Evolutionary conservation across 2,329 filamentous ascomycete genomes (phyloP), one percentile per base, ranked within the genome.

Genomic region (Calonectria multiphialidica): DNA sequence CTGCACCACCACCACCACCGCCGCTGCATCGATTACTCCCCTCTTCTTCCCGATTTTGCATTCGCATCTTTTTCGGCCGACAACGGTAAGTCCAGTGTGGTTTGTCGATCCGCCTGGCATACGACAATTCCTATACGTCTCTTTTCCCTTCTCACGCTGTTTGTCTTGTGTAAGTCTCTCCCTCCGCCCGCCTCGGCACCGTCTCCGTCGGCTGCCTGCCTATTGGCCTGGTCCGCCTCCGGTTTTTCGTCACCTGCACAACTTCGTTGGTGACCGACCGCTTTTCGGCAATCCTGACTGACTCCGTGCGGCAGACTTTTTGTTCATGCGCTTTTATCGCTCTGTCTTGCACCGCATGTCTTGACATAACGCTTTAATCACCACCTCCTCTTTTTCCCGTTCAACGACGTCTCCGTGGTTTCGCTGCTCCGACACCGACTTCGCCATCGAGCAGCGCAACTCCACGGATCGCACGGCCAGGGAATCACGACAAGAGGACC

Each of bases 271-370:
- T 53, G 53, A 50, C 47, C 71, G 74, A 50, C 64, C 49, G 30
- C 53, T 65, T 35, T 65, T 72, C 63, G 62, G 45, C 64, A 66
- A 72, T 68, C 45, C 66, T 47, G 55, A 73, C 78, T 78, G 76
- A 79, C 77, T 68, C 61, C 35, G 10, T 59, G 49, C 68, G 35
- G 59, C 62, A 53, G 78, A 77, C 74, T 73, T 74, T 74, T 77
- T 71, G 66, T 76, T 70, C 59, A 65, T 73, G 66, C 75, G 71
- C 67, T 8, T 75, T 72, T 72, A 40, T 66, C 74, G 66, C 49
- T 66, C 57, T 59, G 69, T 73, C 73, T 73, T 76, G 75, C 74
- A 81, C 75, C 76, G 75, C 73, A 82, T 82, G 81, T 78, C 78
- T 81, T 81, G 78, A 80, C 70, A 76, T 70, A 59, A 72, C 71